phyloP scores from a whole-genome alignment of 257 asterid species.

The Cordia subcordata region DNA sequence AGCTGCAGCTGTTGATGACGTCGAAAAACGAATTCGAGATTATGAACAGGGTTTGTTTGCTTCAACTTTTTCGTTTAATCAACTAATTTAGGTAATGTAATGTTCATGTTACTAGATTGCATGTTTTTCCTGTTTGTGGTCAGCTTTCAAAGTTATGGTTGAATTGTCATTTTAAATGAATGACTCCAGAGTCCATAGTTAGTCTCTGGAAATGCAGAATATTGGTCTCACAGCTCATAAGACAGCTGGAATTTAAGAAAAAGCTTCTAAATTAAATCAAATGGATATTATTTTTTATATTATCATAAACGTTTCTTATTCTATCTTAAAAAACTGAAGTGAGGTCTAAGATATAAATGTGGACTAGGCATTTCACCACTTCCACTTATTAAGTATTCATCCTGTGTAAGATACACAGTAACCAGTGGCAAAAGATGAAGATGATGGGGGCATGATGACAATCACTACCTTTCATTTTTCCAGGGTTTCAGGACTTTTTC shows the following conservation, averaged over 20 bases:
- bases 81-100: not conserved
- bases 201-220: not conserved
- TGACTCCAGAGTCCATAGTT: not conserved
- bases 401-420: no score
- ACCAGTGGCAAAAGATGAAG: no score
- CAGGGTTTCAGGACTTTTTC: no score
- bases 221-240: not conserved
- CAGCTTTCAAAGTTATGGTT: not conserved
- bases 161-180: no score
- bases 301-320: not conserved
- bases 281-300: not conserved
- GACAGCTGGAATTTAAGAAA: not conserved
- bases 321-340: no score
- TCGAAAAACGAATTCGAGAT: constrained; percentile 82
- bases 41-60: constrained; percentile 76
- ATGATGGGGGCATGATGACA: no score
- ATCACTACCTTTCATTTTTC: no score
- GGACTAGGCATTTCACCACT: no score
- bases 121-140: not conserved
- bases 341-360: no score
- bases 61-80: constrained; percentile 4
- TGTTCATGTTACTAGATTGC: not conserved
- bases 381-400: no score
- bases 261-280: not conserved
- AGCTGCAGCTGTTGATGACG: constrained; percentile 98